Conservation (phyloP, 2,329 filamentous ascomycete species). For the Huntiella omanensis region DNA sequence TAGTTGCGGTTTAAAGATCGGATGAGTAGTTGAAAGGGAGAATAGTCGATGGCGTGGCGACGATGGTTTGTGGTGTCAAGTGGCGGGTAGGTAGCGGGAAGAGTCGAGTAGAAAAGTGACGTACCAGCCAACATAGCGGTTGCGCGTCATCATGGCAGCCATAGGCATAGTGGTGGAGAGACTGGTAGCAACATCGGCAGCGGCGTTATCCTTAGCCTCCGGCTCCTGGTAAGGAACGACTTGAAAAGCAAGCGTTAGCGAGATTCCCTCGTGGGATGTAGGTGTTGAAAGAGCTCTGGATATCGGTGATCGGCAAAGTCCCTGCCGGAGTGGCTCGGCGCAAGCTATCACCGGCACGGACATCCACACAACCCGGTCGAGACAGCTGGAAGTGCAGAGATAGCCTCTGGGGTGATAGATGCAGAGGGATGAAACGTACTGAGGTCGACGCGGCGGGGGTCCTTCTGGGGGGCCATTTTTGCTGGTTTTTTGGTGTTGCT, state of each 20-base stretch:
- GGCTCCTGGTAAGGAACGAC: slow-evolving; percentile 81
- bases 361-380: too few species aligned
- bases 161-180: slow-evolving; percentile 69
- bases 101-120: slow-evolving; percentile 12
- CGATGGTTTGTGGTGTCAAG: too few species aligned
- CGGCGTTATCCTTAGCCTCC: slow-evolving; percentile 35
- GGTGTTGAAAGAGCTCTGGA: too few species aligned
- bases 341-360: background rate
- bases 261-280: background rate
- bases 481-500: background rate
- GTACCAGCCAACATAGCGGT: slow-evolving; percentile 57
- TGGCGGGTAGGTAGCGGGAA: too few species aligned
- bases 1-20: background rate
- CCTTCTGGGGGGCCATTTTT: slow-evolving; percentile 49
- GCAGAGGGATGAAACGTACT: slow-evolving; percentile 27
- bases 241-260: slow-evolving; percentile 20
- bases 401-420: too few species aligned
- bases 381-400: too few species aligned
- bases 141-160: slow-evolving; percentile 87
- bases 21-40: background rate
- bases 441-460: slow-evolving; percentile 57
- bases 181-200: slow-evolving; percentile 53
- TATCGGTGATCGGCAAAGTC: too few species aligned
- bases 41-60: too few species aligned
- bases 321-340: too few species aligned